Base-by-base conservation (phyloP, 1,139 yeast species). In the Candida pseudoviswanathii region DNA sequence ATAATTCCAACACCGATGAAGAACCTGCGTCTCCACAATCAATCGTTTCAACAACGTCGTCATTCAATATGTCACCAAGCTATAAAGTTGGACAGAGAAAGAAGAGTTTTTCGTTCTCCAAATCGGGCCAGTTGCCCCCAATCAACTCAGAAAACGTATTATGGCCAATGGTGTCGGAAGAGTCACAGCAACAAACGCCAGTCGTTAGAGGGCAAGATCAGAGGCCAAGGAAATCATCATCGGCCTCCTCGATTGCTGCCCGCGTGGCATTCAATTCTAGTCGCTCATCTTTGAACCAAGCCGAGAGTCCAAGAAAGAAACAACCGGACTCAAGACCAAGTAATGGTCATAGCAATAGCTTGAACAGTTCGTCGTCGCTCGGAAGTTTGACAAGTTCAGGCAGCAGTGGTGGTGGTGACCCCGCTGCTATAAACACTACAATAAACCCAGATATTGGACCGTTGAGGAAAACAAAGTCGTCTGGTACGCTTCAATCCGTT, bases 201-300 rank as follows among this genome's bases (percentile, higher is more conserved):
- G 31, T 29, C 5, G 9, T 26, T 9, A 27, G 38, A n/a, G 51
- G 63, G 5, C 36, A 22, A 2, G 47, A 41, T 6, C 21, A 39
- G 6, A 37, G 44, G 27, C 43, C 54, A 30, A 46, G 47, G 27
- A 44, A 51, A 33, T 43, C 44, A 2, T 53, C 55, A 2, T 67
- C 72, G 1, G 58, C 69, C 3, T 64, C 73, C 4, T 69, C 74
- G 1, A 62, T 66, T 31, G 72, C 72, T 9, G 70, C 71, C 3
- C 65, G 63, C 51, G 55, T 65, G 5, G 71, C 71, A n/a, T 63
- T 65, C 51, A 60, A 55, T 50, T 62, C 66, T 48, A 62, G 66
- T 45, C 55, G 55, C 43, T 51, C 63, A 1, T 50, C 56, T 7
- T 44, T 48, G 16, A 43, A 45, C 36, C 49, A 44, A 38, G 29